Conservation (phyloP, 306 rosid genomes). For the Alnus glutinosa region DNA sequence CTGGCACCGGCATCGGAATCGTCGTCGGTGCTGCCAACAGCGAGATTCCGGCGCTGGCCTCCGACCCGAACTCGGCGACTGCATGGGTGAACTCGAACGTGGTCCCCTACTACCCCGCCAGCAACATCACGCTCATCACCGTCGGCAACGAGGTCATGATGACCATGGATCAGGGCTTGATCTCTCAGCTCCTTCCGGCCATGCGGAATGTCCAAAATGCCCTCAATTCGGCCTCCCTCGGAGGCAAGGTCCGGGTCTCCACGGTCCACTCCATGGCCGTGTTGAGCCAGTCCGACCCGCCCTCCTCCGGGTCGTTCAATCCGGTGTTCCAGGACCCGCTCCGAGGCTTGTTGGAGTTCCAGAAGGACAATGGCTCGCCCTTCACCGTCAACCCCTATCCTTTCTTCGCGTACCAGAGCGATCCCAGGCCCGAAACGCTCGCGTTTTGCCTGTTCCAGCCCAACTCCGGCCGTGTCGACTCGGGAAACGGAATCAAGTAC, state of each 20-base stretch:
- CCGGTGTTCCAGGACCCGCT: constrained; percentile 42
- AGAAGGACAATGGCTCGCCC: constrained; percentile 62
- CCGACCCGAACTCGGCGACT: constrained; percentile 62
- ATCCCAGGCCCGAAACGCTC: constrained; percentile 77
- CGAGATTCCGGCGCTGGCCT: constrained; percentile 63
- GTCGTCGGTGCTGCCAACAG: constrained; percentile 64
- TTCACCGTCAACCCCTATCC: constrained; percentile 85
- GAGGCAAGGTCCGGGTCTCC: constrained; percentile 70
- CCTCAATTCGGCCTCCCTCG: constrained; percentile 46
- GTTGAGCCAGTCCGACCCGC: constrained; percentile 74
- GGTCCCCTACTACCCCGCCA: constrained; percentile 62
- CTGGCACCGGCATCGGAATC: constrained; percentile 63
- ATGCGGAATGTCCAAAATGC: constrained; percentile 79
- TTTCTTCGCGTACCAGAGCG: constrained; percentile 78
- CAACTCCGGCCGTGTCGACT: constrained; percentile 80
- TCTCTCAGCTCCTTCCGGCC: constrained; percentile 72
- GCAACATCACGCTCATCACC: constrained; percentile 63
- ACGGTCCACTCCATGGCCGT: constrained; percentile 85
- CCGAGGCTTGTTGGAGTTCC: constrained; percentile 49
- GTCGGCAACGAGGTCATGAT: constrained; percentile 84
- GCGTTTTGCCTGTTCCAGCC: constrained; percentile 82
- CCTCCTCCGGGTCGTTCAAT: constrained; percentile 70
- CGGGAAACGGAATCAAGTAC: constrained; percentile 72
- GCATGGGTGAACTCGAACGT: constrained; percentile 77
- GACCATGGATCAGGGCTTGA: constrained; percentile 47